A percentile compares a stretch with the other conserved stretches of the same genome.
Conservation (phyloP, 441 rosid genomes). For the Populus hybrid region DNA sequence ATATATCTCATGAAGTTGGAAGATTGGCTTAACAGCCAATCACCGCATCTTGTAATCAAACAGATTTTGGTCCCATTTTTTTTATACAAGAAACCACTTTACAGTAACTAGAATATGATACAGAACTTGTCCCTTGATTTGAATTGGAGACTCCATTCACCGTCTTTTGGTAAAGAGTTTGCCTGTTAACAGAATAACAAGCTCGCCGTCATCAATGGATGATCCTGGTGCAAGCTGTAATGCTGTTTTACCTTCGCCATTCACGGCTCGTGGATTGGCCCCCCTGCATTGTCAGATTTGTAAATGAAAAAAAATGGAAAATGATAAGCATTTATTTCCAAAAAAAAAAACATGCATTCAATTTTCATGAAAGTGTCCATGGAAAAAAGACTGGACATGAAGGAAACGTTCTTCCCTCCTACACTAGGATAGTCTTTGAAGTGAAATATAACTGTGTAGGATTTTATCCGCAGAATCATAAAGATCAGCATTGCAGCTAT, state of each 20-base stretch:
- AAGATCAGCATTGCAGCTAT: too few relatives aligned
- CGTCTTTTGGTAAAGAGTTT: conserved; percentile 19
- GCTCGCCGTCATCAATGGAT: conserved; percentile 53
- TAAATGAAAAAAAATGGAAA: neutral
- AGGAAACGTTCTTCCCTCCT: too few relatives aligned
- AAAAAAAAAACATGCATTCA: too few relatives aligned
- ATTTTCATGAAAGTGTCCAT: too few relatives aligned
- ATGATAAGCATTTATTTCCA: too few relatives aligned
- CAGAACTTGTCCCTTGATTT: neutral
- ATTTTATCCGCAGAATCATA: too few relatives aligned
- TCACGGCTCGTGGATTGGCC: conserved; percentile 68
- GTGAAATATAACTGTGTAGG: too few relatives aligned
- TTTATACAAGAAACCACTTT: neutral
- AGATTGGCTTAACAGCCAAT: neutral
- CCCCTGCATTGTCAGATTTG: conserved; percentile 59
- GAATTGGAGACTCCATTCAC: neutral
- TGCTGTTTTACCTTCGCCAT: conserved; percentile 51
- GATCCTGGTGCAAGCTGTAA: conserved; percentile 48
- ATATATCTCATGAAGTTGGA: neutral
- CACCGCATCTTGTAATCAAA: neutral
- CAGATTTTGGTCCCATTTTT: neutral
- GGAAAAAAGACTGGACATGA: too few relatives aligned
- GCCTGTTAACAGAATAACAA: conserved; percentile 48
- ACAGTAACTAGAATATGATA: neutral
- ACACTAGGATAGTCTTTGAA: too few relatives aligned